Conservation (phyloP, 2,329 filamentous ascomycete species). For the Calonectria pseudoreteaudii region DNA sequence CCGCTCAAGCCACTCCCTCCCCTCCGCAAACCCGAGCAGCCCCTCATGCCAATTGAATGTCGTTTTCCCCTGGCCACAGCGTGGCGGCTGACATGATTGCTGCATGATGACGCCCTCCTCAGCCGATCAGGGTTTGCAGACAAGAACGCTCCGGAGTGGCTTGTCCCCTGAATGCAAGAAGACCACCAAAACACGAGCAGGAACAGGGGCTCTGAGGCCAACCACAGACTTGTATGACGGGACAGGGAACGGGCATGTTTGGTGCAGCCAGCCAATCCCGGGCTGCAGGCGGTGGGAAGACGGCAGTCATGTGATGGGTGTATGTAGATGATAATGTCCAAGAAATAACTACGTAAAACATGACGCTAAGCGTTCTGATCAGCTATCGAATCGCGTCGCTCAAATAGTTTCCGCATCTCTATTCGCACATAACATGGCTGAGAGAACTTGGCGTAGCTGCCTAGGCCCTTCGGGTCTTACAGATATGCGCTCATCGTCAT, state of each 20-base stretch:
- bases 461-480: neutral
- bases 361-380: neutral
- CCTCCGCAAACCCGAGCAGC: neutral
- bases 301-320: neutral
- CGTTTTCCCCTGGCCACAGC: neutral
- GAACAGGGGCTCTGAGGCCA: neutral
- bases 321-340: neutral
- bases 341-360: neutral
- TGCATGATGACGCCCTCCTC: conserved; percentile 10
- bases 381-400: neutral
- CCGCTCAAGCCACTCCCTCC: neutral
- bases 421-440: neutral
- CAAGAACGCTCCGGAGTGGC: conserved; percentile 4
- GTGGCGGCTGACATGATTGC: neutral
- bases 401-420: neutral
- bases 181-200: neutral
- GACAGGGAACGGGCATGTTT: neutral
- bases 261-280: neutral
- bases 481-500: neutral
- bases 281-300: neutral
- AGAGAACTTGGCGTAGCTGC: neutral
- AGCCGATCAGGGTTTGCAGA: neutral
- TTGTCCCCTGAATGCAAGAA: conserved; percentile 3
- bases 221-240: neutral
- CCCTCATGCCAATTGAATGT: neutral